Evolutionary conservation across 1,284 basidiomycete genomes (phyloP), one percentile per base, ranked within the genome.

Genomic region (Hemileia vastatrix): DNA sequence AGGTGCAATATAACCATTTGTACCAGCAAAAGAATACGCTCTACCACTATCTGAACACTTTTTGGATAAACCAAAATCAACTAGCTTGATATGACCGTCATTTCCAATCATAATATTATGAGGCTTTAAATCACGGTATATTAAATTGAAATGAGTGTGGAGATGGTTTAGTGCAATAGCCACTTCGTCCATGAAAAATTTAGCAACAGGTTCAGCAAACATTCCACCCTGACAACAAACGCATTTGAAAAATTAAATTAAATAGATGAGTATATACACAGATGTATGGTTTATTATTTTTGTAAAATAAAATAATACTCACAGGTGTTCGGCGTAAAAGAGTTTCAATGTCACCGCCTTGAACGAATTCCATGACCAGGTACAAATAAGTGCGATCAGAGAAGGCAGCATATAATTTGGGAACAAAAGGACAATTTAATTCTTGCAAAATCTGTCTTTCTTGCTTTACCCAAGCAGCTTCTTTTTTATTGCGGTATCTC

Each of bases 341-440:
- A 1, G 59, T 24, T 6, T 66, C 65, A 3, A 73, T 58, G 44
- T 70, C 67, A 18, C 71, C 71, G 19, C 69, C 70, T 40, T 67
- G 59, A 33, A 65, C 67, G n/a, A 67, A 67, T 47, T 73, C 71
- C n/a, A n/a, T n/a, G n/a, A n/a, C n/a, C n/a, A n/a, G n/a, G n/a
- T n/a, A n/a, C n/a, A n/a, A n/a, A n/a, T n/a, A 65, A 73, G 71
- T 27, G 68, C 64, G 49, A 73, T 68, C 57, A 68, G 70, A 11
- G 69, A 54, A 18, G 66, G 66, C 43, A 67, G 64, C 53, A n/a
- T 15, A 48, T 47, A 27, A n/a, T 31, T 18, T n/a, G 11, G 18
- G 2, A 5, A 51, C 3, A 9, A 43, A 27, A 45, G 18, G 23
- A 2, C 3, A 27, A 6, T 19, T 33, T 52, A 4, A 27, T 32